Conservation (phyloP, 2,329 filamentous ascomycete genomes). For the Fusarium pseudoanthophilum region DNA sequence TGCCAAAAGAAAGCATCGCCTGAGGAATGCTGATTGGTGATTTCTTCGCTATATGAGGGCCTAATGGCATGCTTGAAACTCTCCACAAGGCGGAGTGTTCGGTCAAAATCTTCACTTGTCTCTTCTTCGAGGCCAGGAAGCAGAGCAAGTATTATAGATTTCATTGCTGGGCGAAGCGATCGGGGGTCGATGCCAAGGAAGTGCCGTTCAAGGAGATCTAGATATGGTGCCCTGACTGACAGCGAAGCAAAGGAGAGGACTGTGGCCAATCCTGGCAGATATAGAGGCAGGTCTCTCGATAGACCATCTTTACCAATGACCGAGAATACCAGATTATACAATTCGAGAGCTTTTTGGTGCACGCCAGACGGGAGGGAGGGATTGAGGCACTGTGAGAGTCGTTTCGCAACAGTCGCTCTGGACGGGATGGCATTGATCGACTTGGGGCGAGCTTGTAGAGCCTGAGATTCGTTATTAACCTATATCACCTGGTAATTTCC, state of each 20-base stretch:
- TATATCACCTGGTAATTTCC: too few species aligned
- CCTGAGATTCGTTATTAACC: constrained; percentile 59
- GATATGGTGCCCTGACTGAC: constrained; percentile 85
- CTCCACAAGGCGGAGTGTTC: constrained; percentile 81
- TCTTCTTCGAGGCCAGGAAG: constrained; percentile 95
- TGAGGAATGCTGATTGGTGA: constrained; percentile 64
- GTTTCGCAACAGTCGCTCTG: constrained; percentile 85
- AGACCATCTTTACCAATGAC: constrained; percentile 84
- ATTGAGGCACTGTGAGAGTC: constrained; percentile 94
- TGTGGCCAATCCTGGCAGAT: constrained; percentile 87
- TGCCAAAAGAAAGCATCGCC: constrained; percentile 97
- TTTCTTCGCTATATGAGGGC: constrained; percentile 60
- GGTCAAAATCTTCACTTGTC: constrained; percentile 95
- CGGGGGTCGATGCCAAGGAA: constrained; percentile 77
- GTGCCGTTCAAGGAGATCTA: constrained; percentile 84
- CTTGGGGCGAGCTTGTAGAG: constrained; percentile 85
- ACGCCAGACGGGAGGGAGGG: constrained; percentile 93
- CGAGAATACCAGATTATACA: constrained; percentile 90
- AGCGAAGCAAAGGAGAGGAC: constrained; percentile 95
- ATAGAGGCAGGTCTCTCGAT: constrained; percentile 83
- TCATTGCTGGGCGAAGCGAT: constrained; percentile 85
- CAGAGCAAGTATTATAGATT: constrained; percentile 88
- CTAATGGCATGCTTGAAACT: constrained; percentile 77
- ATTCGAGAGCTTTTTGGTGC: constrained; percentile 95
- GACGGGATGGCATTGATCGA: constrained; percentile 80